phyloP scores from a whole-genome alignment of 2,329 filamentous ascomycete species.

The Pseudocercospora crystallina region DNA sequence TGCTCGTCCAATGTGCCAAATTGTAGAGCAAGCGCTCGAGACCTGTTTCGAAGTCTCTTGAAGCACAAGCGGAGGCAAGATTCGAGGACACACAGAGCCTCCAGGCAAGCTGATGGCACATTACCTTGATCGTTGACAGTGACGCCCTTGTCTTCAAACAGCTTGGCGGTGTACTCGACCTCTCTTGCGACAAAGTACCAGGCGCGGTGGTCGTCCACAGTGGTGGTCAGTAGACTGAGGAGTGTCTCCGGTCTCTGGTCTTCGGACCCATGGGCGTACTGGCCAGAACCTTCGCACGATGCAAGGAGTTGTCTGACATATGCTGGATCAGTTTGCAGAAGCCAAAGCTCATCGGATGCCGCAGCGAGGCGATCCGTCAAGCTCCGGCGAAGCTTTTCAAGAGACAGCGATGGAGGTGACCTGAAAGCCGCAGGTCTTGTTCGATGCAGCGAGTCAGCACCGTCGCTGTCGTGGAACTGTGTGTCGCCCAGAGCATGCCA shows the following conservation, averaged over 20 bases:
- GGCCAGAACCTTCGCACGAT: not conserved
- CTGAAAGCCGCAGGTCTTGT: too few relatives aligned
- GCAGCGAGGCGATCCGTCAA: not conserved
- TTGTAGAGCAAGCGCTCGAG: not conserved
- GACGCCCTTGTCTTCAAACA: not conserved
- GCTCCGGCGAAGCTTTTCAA: not conserved
- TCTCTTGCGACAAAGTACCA: not conserved
- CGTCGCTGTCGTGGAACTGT: too few relatives aligned
- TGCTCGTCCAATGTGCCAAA: not conserved
- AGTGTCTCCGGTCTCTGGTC: not conserved
- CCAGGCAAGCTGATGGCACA: not conserved
- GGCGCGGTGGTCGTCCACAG: not conserved
- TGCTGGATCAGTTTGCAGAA: constrained; percentile 1
- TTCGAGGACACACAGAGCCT: not conserved
- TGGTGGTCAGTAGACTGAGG: not conserved
- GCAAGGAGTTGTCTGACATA: not conserved
- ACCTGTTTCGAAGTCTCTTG: not conserved
- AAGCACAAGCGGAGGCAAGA: not conserved
- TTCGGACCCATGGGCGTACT: not conserved
- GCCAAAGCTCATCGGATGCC: not conserved
- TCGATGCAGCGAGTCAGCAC: too few relatives aligned
- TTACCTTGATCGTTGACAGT: too few relatives aligned
- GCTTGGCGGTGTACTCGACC: not conserved
- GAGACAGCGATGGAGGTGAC: not conserved
- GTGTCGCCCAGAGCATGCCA: not conserved